phyloP scores from a whole-genome alignment of 1,284 basidiomycete genomes.

The Sphagnurus paluster region DNA sequence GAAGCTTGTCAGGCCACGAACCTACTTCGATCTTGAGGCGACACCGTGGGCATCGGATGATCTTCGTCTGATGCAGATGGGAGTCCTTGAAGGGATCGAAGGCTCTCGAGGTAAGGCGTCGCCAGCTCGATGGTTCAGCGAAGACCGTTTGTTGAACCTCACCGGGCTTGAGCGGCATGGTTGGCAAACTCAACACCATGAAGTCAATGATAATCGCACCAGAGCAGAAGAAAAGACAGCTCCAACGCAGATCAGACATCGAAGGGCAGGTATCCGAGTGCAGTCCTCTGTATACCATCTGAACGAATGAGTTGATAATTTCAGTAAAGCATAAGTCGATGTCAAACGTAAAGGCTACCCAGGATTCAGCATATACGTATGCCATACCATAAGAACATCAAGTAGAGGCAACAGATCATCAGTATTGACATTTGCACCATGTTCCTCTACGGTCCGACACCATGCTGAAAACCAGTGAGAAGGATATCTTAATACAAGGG shows the following conservation, averaged over 20 bases:
- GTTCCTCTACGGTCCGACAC: constrained; percentile 34
- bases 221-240: constrained; percentile 16
- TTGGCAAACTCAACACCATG: not conserved
- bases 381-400: constrained; percentile 25
- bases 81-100: constrained; percentile 11
- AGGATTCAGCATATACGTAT: constrained; percentile 10
- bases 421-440: constrained; percentile 24
- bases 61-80: not conserved
- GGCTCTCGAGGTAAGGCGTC: not conserved
- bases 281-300: constrained; percentile 45
- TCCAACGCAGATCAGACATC: constrained; percentile 23
- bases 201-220: not conserved
- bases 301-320: too few species aligned
- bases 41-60: constrained; percentile 7
- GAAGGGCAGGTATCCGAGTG: constrained; percentile 26
- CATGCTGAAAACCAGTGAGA: constrained; percentile 12
- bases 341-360: too few species aligned
- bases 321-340: too few species aligned
- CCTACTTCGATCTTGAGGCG: not conserved
- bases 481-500: too few species aligned
- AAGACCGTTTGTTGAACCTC: not conserved
- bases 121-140: constrained; percentile 7
- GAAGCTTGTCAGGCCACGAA: not conserved
- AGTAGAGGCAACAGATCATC: constrained; percentile 37
- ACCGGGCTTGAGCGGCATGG: too few species aligned